Base-by-base conservation (phyloP, 108 stramenopile species). In the Nannochloropsis gaditana region DNA sequence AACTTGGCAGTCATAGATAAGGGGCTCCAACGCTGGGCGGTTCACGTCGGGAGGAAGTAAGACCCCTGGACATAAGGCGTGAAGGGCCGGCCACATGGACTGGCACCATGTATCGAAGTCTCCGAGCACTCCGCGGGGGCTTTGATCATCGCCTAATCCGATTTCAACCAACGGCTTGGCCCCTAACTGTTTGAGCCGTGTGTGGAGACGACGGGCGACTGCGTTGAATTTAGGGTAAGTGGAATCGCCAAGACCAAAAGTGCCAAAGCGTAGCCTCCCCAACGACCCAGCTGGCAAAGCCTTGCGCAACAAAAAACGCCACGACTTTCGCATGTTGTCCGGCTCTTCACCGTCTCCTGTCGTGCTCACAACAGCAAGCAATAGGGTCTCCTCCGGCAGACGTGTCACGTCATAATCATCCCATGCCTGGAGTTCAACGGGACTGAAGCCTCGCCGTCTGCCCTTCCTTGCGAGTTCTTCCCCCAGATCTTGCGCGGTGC, bases 301-400 rank as follows among this genome's bases (percentile, higher is more conserved):
- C 86, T 84, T 88, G 87, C 89, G 87, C 45, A 89, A 83, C 43
- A 90, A 81, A 82, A 89, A 90, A 21, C 86, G 47, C 90, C 90
- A 90, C 43, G 85, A 89, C 21, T 50, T 85, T 6, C 45, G 83
- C 90, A 89, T 89, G 79, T 89, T 90, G 84, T 42, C 85, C 31
- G 90, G 90, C 8, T 86, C 88, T 19, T 90, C 90, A 5, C 90
- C 90, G 43, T 90, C 89, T 15, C 90, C 90, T 10, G 90, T 90
- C 44, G 90, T 90, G 86, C 86, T 87, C 9, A 89, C 86, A 8
- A 90, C 44, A 50, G 87, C 89, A 21, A 90, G 43, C 11, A 86
- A 84, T 9, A 89, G 45, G 17, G 80, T 41, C 43, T 59, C 44
- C 79, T 83, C 83, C 21, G 82, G 15, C 44, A 84, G 80, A 3